Percentiles rank a stretch among this genome's conserved stretches.
Conservation (phyloP, 1,284 basidiomycete species). For the Marasmius sp. region DNA sequence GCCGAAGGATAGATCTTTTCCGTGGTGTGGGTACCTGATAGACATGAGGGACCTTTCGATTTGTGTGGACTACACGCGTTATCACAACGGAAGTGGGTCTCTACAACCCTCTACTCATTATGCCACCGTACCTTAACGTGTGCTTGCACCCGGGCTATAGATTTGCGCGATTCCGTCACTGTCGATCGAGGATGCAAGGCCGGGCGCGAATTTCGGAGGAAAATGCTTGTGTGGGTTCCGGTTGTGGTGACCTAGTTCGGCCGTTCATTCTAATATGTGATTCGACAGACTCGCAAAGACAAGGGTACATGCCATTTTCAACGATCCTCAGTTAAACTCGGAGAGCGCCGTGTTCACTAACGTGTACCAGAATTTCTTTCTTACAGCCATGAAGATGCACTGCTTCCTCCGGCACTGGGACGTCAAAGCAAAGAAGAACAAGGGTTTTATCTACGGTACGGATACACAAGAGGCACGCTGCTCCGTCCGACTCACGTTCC, state of each 20-base stretch:
- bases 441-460: conserved; percentile 56
- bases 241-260: not conserved
- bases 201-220: conserved; percentile 59
- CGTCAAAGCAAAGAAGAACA: conserved; percentile 40
- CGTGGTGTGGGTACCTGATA: conserved; percentile 88
- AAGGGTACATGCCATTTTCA: conserved; percentile 73
- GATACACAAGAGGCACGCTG: conserved; percentile 2
- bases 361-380: conserved; percentile 84
- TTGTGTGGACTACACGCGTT: conserved; percentile 72
- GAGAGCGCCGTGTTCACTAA: conserved; percentile 69
- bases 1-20: conserved; percentile 64
- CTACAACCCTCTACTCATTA: not conserved
- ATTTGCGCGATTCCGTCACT: conserved; percentile 62
- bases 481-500: not conserved
- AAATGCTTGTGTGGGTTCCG: conserved; percentile 66
- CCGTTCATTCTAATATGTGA: not conserved
- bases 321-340: conserved; percentile 75
- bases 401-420: conserved; percentile 73
- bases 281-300: conserved; percentile 59
- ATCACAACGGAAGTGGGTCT: conserved; percentile 54
- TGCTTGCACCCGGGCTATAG: conserved; percentile 30
- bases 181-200: conserved; percentile 59
- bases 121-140: not conserved
- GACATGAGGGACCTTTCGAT: conserved; percentile 76
- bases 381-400: conserved; percentile 88